Evolutionary conservation across 768 basidiomycete genomes (phyloP).

Genomic region (Kwoniella newhampshirensis): DNA sequence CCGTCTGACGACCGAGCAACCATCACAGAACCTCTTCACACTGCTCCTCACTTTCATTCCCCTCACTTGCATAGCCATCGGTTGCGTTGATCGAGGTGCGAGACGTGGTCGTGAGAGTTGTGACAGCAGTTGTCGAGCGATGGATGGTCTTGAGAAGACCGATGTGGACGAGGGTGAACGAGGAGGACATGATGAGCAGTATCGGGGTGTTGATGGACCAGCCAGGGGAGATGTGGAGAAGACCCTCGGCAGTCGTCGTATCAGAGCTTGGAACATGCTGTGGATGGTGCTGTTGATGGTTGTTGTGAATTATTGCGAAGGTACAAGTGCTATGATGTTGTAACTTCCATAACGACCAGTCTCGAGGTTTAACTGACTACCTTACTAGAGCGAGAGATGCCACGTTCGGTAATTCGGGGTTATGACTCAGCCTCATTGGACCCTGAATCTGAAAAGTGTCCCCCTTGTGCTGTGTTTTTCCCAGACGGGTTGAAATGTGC

Average conservation of each 20-base stretch:
- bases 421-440: no score
- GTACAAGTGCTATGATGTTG: no score
- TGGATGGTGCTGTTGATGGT: neutral
- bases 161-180: conserved; percentile 1
- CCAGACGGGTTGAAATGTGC: no score
- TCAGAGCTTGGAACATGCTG: conserved; percentile 15
- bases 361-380: no score
- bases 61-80: conserved; percentile 32
- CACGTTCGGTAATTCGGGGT: conserved; percentile 4
- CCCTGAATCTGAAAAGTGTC: no score
- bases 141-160: neutral
- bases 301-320: neutral
- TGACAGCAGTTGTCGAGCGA: conserved; percentile 2
- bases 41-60: conserved; percentile 97
- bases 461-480: no score
- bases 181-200: conserved; percentile 21
- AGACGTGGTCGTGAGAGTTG: neutral
- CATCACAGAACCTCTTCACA: conserved; percentile 91
- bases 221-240: conserved; percentile 4
- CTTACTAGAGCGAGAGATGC: neutral
- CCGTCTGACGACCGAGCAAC: conserved; percentile 77
- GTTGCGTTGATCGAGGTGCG: neutral
- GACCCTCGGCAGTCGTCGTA: conserved; percentile 11
- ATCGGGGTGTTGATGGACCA: conserved; percentile 16
- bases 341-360: no score